Conservation (phyloP, 495 filamentous ascomycete genomes). For the Aspergillus nidulans region DNA sequence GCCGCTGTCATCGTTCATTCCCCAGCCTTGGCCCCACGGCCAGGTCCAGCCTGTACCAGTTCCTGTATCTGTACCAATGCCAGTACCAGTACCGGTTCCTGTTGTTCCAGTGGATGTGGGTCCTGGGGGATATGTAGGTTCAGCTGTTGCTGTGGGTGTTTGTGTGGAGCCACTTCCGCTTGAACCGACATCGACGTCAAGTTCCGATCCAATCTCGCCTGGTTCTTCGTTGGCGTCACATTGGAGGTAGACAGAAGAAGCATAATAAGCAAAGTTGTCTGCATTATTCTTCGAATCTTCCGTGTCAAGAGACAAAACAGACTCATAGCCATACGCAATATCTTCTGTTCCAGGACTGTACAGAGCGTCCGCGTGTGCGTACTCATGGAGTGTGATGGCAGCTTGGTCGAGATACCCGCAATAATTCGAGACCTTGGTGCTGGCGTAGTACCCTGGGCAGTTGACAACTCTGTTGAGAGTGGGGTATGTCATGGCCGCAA, state of each 20-base stretch:
- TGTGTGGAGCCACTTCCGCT: neutral
- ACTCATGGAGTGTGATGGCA: conserved; percentile 13
- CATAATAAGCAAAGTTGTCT: conserved; percentile 18
- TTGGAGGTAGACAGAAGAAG: conserved; percentile 12
- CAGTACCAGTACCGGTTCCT: neutral
- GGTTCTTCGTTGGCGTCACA: conserved; percentile 5
- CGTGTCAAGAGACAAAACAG: conserved; percentile 9
- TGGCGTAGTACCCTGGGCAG: conserved; percentile 17
- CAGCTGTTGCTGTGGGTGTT: neutral
- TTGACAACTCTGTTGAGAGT: conserved; percentile 15
- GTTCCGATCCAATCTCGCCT: neutral
- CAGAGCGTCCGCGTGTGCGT: conserved; percentile 11
- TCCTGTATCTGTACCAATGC: neutral
- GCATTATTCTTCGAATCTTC: conserved; percentile 11
- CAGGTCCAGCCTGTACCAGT: neutral
- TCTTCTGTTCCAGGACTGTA: conserved; percentile 18
- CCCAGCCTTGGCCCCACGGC: neutral
- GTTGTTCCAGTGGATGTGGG: neutral
- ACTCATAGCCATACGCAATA: conserved; percentile 14
- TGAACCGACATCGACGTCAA: neutral
- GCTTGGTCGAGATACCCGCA: conserved; percentile 17
- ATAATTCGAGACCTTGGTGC: neutral
- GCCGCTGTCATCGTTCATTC: neutral
- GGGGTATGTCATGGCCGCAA: conserved; percentile 18
- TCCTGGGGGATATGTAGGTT: neutral